Evolutionary conservation across 208 protist species (phyloP).

Genomic region (Porcisia deanei): DNA sequence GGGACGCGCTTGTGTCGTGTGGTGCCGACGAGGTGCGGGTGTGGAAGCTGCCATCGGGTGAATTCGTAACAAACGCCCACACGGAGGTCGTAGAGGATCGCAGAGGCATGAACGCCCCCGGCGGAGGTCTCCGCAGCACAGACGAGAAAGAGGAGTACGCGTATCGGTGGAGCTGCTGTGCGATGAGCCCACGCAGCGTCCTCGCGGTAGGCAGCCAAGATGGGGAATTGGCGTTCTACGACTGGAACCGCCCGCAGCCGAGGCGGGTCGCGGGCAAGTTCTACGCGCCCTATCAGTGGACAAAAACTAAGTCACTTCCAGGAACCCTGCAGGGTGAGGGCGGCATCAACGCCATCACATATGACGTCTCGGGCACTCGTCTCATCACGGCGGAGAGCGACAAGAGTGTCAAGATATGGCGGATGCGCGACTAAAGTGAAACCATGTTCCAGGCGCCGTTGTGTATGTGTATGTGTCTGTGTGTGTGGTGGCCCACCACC

Average conservation of each 20-base stretch:
- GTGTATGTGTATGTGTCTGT: not conserved
- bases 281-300: conserved; percentile 82
- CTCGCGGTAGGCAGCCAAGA: conserved; percentile 95
- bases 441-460: not conserved
- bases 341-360: conserved; percentile 92
- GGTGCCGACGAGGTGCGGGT: conserved; percentile 98
- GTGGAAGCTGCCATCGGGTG: conserved; percentile 94
- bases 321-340: conserved; percentile 86
- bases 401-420: conserved; percentile 97
- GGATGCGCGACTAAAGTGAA: conserved; percentile 39
- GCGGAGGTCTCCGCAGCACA: not conserved
- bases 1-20: conserved; percentile 94
- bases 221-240: conserved; percentile 95
- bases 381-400: conserved; percentile 98
- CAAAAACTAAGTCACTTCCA: conserved; percentile 78
- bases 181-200: conserved; percentile 87
- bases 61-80: conserved; percentile 95
- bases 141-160: conserved; percentile 33
- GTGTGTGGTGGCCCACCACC: not conserved
- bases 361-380: conserved; percentile 97
- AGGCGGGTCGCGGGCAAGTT: conserved; percentile 16
- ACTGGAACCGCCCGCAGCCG: conserved; percentile 95
- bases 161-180: conserved; percentile 87
- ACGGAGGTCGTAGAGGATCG: conserved; percentile 48
- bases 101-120: not conserved